Base-by-base conservation (phyloP, 2,329 filamentous ascomycete genomes). In the Penicillium hordei region DNA sequence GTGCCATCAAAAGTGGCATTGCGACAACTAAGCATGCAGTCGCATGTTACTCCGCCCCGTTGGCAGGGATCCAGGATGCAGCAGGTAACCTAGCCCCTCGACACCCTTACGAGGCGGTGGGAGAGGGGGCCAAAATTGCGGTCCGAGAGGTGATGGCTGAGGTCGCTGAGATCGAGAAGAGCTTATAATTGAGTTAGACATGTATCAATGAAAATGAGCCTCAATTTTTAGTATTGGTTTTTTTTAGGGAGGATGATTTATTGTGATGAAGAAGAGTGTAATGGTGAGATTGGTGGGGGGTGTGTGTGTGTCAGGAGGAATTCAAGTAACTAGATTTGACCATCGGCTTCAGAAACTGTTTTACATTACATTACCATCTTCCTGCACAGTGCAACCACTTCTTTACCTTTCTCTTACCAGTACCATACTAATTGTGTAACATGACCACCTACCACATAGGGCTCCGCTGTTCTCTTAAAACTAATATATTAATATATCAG, bases 1-100 rank as follows among this genome's bases (percentile, higher is more conserved):
- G 82, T 56, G 81, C 83, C 1, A 83, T 82, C 65, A 89, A 89
- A 73, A 79, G 81, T 6, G 87, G 87, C 4, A 87, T 89, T 62
- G 86, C 86, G 17, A 79, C 79, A 1, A 85, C 83, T 19, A 90
- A 90, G 73, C 88, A 86, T 68, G 88, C 86, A 0, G 86, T 85
- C 0, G 81, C 83, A 5, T 73, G 84, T 31, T 84, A 81, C 62
- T 84, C 84, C 23, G 88, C 86, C 2, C 79, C 71, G 52, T 72
- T 74, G 48, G 86, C 86, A 1, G 85, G 85, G 0, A 82, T 90
- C 19, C 78, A 82, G 55, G 81, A 79, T 1, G 84, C 86, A 2
- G 82, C 81, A 68, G 77, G 78, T 68, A 82, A 83, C 70, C 69
- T 89, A 69, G 73, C 72, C 64, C 86, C 86, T 0, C 78, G 87